Evolutionary conservation across 805 yeast genomes (phyloP).

Genomic region (Kluyveromyces aestuarii): DNA sequence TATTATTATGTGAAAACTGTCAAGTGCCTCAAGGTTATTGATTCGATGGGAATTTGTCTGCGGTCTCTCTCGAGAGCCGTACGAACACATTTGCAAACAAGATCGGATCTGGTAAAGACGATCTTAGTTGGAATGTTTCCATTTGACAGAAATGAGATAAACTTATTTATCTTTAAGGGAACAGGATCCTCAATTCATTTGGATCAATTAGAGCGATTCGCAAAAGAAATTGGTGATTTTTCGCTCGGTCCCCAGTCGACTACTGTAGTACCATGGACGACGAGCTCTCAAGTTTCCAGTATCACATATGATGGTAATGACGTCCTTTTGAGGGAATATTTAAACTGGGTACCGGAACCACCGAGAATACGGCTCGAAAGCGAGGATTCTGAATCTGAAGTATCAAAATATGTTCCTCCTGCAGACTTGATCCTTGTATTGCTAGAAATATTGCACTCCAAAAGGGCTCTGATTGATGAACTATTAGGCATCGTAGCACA

Average conservation of each 20-base stretch:
- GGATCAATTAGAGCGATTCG: neutral
- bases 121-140: slow-evolving; percentile 66
- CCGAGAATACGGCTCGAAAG: neutral
- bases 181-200: neutral
- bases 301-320: slow-evolving; percentile 2
- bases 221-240: slow-evolving; percentile 1
- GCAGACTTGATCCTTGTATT: slow-evolving; percentile 16
- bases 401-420: slow-evolving; percentile 5
- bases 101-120: slow-evolving; percentile 63
- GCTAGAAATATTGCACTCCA: slow-evolving; percentile 18
- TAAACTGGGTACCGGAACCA: slow-evolving; percentile 24
- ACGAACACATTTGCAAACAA: slow-evolving; percentile 55
- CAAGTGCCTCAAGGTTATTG: slow-evolving; percentile 62
- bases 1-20: slow-evolving; percentile 63
- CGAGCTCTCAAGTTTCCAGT: neutral
- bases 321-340: slow-evolving; percentile 13
- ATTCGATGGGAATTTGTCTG: slow-evolving; percentile 76
- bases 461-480: slow-evolving; percentile 17
- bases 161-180: slow-evolving; percentile 6
- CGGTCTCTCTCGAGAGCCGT: slow-evolving; percentile 75
- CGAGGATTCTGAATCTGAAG: slow-evolving; percentile 6
- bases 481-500: slow-evolving; percentile 16
- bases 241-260: neutral
- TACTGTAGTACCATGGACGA: neutral
- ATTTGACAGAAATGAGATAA: slow-evolving; percentile 15